phyloP scores from a whole-genome alignment of 192 early-diverging fungal genomes.

The Coemansia sp. region DNA sequence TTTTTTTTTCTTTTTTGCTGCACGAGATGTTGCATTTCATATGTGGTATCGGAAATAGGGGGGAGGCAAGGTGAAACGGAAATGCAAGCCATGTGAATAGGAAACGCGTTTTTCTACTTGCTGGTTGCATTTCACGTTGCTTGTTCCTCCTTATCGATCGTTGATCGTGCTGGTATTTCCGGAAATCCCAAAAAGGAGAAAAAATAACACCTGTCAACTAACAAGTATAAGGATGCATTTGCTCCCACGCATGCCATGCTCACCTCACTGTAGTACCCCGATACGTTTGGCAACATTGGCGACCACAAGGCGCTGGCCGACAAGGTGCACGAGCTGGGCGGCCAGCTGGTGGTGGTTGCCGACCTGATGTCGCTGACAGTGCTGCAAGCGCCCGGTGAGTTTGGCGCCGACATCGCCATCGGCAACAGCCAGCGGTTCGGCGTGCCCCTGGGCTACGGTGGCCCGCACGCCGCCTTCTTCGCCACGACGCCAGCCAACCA shows the following conservation, averaged over 20 bases:
- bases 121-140: too few species aligned
- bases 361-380: constrained; percentile 91
- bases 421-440: constrained; percentile 98
- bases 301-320: constrained; percentile 81
- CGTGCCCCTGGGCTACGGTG: constrained; percentile 97
- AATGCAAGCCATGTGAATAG: too few species aligned
- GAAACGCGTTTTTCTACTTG: too few species aligned
- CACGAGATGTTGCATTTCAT: not conserved
- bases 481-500: constrained; percentile 89
- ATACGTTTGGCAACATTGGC: constrained; percentile 78
- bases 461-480: constrained; percentile 99
- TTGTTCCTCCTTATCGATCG: too few species aligned
- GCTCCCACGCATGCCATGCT: too few species aligned
- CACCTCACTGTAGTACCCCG: constrained; percentile 95
- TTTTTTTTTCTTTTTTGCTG: not conserved
- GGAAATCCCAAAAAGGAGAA: too few species aligned
- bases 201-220: not conserved
- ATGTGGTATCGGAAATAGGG: too few species aligned
- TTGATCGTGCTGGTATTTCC: too few species aligned
- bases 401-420: constrained; percentile 96
- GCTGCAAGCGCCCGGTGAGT: constrained; percentile 91
- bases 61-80: too few species aligned
- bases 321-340: constrained; percentile 74
- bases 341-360: constrained; percentile 88
- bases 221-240: too few species aligned